phyloP scores from a whole-genome alignment of 306 rosid genomes.

The Senna tora region DNA sequence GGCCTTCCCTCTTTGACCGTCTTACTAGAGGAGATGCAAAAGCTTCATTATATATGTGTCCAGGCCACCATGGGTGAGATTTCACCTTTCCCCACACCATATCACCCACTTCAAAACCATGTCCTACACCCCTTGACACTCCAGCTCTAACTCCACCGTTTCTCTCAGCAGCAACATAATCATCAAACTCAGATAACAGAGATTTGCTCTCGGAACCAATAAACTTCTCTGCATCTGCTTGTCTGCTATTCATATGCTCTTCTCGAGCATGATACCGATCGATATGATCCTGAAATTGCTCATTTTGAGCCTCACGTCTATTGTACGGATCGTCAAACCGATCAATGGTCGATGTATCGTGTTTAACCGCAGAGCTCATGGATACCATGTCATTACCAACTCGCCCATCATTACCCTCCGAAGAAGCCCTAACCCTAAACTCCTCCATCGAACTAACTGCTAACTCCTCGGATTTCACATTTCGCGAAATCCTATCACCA shows the following conservation, averaged over 20 bases:
- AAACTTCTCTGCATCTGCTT: conserved; percentile 33
- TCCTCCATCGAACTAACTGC: conserved; percentile 38
- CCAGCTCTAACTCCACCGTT: conserved; percentile 50
- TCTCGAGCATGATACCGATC: conserved; percentile 29
- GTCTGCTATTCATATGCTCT: conserved; percentile 20
- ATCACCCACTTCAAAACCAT: conserved; percentile 83
- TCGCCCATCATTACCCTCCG: conserved; percentile 40
- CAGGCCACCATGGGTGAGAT: conserved; percentile 99
- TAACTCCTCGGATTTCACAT: conserved; percentile 47
- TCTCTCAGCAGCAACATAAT: conserved; percentile 72
- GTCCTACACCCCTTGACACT: conserved; percentile 60
- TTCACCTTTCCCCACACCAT: conserved; percentile 99
- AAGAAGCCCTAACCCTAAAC: conserved; percentile 47
- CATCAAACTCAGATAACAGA: conserved; percentile 75
- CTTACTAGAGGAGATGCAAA: conserved; percentile 79
- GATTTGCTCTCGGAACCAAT: conserved; percentile 48
- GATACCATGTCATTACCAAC: conserved; percentile 36
- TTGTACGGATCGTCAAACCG: conserved; percentile 12
- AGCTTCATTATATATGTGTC: conserved; percentile 78
- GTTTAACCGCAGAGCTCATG: conserved; percentile 30
- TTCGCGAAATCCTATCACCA: conserved; percentile 39
- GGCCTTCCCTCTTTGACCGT: conserved; percentile 73
- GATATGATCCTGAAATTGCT: conserved; percentile 25
- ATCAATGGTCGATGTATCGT: conserved; percentile 35
- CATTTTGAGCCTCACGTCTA: conserved; percentile 28